phyloP scores from a whole-genome alignment of 1,139 yeast species.

The Taiozyma sp. region DNA sequence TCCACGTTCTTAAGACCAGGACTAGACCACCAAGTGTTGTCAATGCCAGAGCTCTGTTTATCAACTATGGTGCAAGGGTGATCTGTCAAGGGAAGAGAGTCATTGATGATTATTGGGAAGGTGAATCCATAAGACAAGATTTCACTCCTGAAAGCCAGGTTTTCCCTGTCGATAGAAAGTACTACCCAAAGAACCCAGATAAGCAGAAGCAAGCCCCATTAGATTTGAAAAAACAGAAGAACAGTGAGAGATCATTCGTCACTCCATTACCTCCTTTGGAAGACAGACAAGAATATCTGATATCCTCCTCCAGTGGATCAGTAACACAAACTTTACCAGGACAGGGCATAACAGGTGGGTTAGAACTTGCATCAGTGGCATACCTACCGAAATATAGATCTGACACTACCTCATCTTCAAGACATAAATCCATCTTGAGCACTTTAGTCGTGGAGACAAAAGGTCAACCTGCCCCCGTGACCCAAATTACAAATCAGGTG shows the following conservation, averaged over 20 bases:
- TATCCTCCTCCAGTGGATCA: constrained; percentile 15
- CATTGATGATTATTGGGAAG: constrained; percentile 79
- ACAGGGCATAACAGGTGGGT: constrained; percentile 33
- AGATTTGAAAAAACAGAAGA: constrained; percentile 6
- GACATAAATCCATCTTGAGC: constrained; percentile 22
- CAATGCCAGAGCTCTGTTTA: constrained; percentile 50
- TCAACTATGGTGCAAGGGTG: constrained; percentile 70
- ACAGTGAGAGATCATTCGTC: constrained; percentile 4
- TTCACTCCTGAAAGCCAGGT: constrained; percentile 42
- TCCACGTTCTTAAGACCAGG: constrained; percentile 54
- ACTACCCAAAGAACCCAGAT: constrained; percentile 4
- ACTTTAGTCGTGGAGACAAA: constrained; percentile 26
- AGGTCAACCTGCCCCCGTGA: constrained; percentile 6
- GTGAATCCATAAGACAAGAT: constrained; percentile 55
- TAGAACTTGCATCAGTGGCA: constrained; percentile 31
- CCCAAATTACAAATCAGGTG: constrained; percentile 11
- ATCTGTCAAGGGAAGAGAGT: constrained; percentile 61
- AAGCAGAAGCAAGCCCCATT: constrained; percentile 6
- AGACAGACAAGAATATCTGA: constrained; percentile 19
- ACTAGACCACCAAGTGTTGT: constrained; percentile 61
- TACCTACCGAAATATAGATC: constrained; percentile 33
- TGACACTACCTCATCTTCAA: constrained; percentile 24
- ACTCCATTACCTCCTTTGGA: constrained; percentile 19
- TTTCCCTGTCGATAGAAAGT: constrained; percentile 20
- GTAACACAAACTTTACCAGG: constrained; percentile 30